Percentiles rank a stretch among this genome's conserved stretches.
Evolutionary conservation across 2,329 filamentous ascomycete genomes (phyloP).

Genomic region (Tolypocladium album): DNA sequence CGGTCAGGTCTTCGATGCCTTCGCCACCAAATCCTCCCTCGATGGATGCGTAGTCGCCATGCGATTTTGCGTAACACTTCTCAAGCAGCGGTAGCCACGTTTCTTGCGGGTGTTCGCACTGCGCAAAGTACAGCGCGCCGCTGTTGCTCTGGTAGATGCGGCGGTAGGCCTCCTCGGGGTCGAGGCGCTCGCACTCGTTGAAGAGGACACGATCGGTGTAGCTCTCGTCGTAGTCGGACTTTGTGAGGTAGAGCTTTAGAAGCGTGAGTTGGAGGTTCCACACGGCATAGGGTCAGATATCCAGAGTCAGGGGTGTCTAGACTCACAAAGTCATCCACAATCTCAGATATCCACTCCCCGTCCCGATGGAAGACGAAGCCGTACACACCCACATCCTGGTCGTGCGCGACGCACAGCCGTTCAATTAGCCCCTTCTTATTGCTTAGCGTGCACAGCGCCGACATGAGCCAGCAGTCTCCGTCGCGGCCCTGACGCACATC

Average conservation of each 20-base stretch:
- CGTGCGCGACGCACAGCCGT: conserved; percentile 59
- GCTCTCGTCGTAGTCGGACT: conserved; percentile 50
- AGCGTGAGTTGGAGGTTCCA: background rate
- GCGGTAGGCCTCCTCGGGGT: conserved; percentile 50
- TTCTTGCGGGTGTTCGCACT: conserved; percentile 64
- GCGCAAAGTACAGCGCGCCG: conserved; percentile 64
- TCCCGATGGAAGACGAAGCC: conserved; percentile 79
- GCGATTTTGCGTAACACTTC: conserved; percentile 72
- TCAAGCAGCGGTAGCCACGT: conserved; percentile 73
- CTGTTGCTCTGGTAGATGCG: conserved; percentile 65
- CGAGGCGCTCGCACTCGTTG: conserved; percentile 33
- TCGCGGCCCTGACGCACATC: conserved; percentile 70
- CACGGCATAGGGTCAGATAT: background rate
- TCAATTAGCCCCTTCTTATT: conserved; percentile 65
- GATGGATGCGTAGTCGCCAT: conserved; percentile 68
- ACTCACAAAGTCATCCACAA: conserved; percentile 42
- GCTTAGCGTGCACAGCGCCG: conserved; percentile 65
- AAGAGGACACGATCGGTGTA: conserved; percentile 34
- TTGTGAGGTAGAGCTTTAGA: conserved; percentile 37
- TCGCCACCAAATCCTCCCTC: conserved; percentile 58
- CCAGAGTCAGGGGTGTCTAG: background rate
- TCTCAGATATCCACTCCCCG: conserved; percentile 57
- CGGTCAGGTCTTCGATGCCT: conserved; percentile 49
- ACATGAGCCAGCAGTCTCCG: conserved; percentile 82
- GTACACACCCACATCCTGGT: conserved; percentile 69